Conservation (phyloP, 257 asterid species). For the Solanum rostratum region DNA sequence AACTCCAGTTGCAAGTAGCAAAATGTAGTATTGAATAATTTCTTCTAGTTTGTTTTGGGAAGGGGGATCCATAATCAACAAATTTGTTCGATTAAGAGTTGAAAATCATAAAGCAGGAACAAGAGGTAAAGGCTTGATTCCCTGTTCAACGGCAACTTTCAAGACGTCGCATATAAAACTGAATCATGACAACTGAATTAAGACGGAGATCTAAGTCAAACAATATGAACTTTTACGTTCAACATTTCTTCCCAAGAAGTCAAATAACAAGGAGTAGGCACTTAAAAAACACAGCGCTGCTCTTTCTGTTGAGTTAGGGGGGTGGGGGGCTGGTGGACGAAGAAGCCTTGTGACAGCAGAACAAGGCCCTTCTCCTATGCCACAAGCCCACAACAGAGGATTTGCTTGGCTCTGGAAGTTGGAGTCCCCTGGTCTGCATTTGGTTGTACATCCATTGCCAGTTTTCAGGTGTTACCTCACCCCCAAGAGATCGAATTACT, state of each 20-base stretch:
- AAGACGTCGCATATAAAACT: not conserved
- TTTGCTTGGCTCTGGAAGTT: constrained; percentile 19
- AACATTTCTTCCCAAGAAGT: not conserved
- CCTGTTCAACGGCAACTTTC: not conserved
- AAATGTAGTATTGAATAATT: not conserved
- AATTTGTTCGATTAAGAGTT: not conserved
- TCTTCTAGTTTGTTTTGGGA: not conserved
- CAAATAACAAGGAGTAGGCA: constrained; percentile 3
- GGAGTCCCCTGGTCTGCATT: constrained; percentile 54
- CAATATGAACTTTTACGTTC: not conserved
- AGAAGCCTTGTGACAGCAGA: not conserved
- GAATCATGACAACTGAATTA: not conserved
- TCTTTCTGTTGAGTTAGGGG: not conserved
- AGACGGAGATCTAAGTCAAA: not conserved
- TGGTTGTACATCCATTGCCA: constrained; percentile 98
- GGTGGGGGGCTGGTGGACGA: not conserved
- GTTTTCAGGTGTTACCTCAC: constrained; percentile 76
- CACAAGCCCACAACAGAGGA: not conserved
- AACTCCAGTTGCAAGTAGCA: not conserved
- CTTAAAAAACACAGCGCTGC: not conserved
- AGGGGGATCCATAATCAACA: not conserved
- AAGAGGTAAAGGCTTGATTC: not conserved
- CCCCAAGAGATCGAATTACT: constrained; percentile 80
- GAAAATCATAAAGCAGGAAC: not conserved
- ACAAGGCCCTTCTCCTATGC: not conserved